These are phyloP conservation scores for Chenopodium quinoa DNA, from an alignment of 148 eudicot genomes.

Conservation along the genomic window DNA sequence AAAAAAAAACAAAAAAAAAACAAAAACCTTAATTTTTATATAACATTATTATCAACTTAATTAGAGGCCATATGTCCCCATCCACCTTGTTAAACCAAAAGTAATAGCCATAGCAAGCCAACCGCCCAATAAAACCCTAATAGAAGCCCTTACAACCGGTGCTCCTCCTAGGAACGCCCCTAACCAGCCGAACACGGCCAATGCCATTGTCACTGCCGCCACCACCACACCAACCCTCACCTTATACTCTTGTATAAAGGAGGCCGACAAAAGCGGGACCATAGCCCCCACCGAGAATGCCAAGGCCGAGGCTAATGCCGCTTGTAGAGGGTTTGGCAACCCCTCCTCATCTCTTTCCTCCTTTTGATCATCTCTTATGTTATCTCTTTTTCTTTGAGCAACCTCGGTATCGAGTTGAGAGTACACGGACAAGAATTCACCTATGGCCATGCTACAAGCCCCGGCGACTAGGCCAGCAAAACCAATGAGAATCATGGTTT, in stretches of 20 bases:
- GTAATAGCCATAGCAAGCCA: slow-evolving; percentile 50
- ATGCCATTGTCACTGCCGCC: slow-evolving; percentile 39
- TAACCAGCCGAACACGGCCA: slow-evolving; percentile 42
- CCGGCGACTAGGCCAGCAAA: slow-evolving; percentile 45
- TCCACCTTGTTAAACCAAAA: slow-evolving; percentile 41
- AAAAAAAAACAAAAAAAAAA: neutral
- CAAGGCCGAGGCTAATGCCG: slow-evolving; percentile 41
- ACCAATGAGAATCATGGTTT: slow-evolving; percentile 39
- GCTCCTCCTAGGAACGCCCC: slow-evolving; percentile 45
- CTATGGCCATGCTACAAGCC: slow-evolving; percentile 52
- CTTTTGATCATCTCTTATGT: neutral
- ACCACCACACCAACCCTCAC: slow-evolving; percentile 40
- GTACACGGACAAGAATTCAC: slow-evolving; percentile 45
- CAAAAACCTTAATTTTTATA: neutral
- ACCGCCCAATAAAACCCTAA: slow-evolving; percentile 44
- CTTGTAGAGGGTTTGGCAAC: slow-evolving; percentile 39
- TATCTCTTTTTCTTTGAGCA: slow-evolving; percentile 32
- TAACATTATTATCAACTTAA: neutral
- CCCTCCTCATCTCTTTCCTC: slow-evolving; percentile 22
- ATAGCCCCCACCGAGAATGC: slow-evolving; percentile 41
- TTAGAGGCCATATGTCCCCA: slow-evolving; percentile 19
- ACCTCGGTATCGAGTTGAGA: slow-evolving; percentile 40
- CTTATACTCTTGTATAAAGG: slow-evolving; percentile 33
- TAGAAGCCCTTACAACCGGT: slow-evolving; percentile 29
- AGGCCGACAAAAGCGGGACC: slow-evolving; percentile 41